phyloP scores from a whole-genome alignment of 805 yeast genomes.

The Ogataea pignaliae region DNA sequence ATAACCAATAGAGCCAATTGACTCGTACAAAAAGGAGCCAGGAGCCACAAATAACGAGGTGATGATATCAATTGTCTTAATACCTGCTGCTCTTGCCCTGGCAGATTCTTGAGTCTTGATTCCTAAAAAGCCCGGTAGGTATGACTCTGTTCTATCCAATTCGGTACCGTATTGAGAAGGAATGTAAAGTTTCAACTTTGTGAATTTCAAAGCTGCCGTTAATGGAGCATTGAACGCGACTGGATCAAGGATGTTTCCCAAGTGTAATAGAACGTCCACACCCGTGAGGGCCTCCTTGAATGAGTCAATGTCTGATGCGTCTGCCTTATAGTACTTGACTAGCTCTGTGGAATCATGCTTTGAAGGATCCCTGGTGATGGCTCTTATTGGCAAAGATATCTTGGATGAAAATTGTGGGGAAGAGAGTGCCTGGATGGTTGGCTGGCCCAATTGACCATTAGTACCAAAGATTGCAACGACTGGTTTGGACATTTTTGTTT shows the following conservation, averaged over 20 bases:
- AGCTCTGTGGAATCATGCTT: constrained; percentile 29
- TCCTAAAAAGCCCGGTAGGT: constrained; percentile 7
- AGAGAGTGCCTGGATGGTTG: constrained; percentile 41
- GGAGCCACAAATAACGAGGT: constrained; percentile 36
- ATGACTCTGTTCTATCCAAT: constrained; percentile 21
- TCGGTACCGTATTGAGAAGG: constrained; percentile 62
- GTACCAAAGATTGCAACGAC: constrained; percentile 49
- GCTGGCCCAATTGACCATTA: constrained; percentile 48
- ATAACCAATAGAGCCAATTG: constrained; percentile 34
- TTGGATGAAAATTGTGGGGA: constrained; percentile 39
- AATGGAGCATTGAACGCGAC: constrained; percentile 26
- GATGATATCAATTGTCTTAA: constrained; percentile 42
- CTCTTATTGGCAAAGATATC: constrained; percentile 44
- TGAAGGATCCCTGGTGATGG: constrained; percentile 42
- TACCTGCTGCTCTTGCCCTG: constrained; percentile 38
- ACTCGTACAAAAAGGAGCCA: constrained; percentile 34
- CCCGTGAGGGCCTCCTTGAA: constrained; percentile 39
- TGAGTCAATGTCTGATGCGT: constrained; percentile 24
- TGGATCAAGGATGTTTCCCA: constrained; percentile 27
- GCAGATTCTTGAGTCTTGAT: constrained; percentile 34
- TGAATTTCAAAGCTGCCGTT: constrained; percentile 36
- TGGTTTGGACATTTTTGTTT: constrained; percentile 21
- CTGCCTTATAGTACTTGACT: constrained; percentile 37
- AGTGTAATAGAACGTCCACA: constrained; percentile 47
- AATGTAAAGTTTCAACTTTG: constrained; percentile 43